phyloP scores from a whole-genome alignment of 345 rosid genomes.

The Camelina hispida region DNA sequence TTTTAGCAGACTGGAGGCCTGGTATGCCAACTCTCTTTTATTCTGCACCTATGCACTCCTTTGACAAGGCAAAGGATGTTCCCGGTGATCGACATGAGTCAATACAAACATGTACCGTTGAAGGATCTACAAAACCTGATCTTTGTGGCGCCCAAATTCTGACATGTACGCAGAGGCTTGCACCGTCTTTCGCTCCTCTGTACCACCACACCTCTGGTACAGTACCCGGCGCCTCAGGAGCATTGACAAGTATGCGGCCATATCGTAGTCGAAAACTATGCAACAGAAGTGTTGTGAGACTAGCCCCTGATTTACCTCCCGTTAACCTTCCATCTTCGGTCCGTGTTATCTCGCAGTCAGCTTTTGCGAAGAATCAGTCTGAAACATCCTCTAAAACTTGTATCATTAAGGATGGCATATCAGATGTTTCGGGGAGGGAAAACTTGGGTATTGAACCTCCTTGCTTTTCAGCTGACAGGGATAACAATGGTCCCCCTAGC shows the following conservation, averaged over 20 bases:
- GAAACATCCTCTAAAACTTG: slow-evolving; percentile 50
- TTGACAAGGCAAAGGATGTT: slow-evolving; percentile 45
- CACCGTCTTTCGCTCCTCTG: slow-evolving; percentile 37
- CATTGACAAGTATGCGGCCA: slow-evolving; percentile 54
- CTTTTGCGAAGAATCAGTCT: slow-evolving; percentile 53
- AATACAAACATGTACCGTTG: slow-evolving; percentile 37
- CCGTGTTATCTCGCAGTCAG: slow-evolving; percentile 77
- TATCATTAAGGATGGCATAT: slow-evolving; percentile 36
- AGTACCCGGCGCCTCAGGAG: slow-evolving; percentile 42
- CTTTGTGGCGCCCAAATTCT: slow-evolving; percentile 45
- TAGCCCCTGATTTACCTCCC: slow-evolving; percentile 93
- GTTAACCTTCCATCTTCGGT: slow-evolving; percentile 93
- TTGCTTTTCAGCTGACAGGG: slow-evolving; percentile 39
- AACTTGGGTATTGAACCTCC: slow-evolving; percentile 49
- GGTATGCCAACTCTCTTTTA: slow-evolving; percentile 47
- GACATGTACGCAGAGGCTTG: slow-evolving; percentile 44
- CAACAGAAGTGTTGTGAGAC: slow-evolving; percentile 69
- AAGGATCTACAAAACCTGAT: slow-evolving; percentile 44
- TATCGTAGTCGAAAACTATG: slow-evolving; percentile 52
- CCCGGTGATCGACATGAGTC: slow-evolving; percentile 31
- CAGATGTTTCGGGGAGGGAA: slow-evolving; percentile 49
- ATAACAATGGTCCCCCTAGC: slow-evolving; percentile 43
- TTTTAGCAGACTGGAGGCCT: slow-evolving; percentile 86
- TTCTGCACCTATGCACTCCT: slow-evolving; percentile 40
- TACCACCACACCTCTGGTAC: slow-evolving; percentile 41